These are phyloP conservation scores for Cladorrhinum sp. DNA, from an alignment of 2,329 filamentous ascomycete species.

Conservation along the genomic window DNA sequence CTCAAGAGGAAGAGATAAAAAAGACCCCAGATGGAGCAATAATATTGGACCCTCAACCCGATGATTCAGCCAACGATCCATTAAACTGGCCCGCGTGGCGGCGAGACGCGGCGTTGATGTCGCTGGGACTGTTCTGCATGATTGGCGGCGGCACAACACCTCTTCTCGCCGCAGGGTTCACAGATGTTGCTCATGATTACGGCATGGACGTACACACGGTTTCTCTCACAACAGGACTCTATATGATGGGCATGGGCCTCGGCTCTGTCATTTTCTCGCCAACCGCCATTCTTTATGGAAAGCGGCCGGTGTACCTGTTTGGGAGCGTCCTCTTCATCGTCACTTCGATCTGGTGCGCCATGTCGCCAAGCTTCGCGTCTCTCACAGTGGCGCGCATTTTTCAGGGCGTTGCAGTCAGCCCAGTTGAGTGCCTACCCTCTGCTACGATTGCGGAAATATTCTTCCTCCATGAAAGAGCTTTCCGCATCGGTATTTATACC, in stretches of 20 bases:
- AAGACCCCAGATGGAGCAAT: constrained; percentile 77
- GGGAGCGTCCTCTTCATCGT: constrained; percentile 74
- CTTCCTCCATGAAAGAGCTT: constrained; percentile 91
- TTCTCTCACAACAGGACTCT: constrained; percentile 83
- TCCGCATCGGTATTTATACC: constrained; percentile 90
- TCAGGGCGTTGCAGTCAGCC: constrained; percentile 82
- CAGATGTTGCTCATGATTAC: constrained; percentile 67
- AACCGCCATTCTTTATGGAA: constrained; percentile 87
- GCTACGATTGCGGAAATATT: constrained; percentile 96
- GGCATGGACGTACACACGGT: constrained; percentile 68
- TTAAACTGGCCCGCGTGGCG: constrained; percentile 87
- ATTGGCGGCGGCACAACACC: constrained; percentile 91
- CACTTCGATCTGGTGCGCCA: constrained; percentile 78
- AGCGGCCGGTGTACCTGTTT: constrained; percentile 82
- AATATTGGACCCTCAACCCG: constrained; percentile 86
- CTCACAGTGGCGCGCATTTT: constrained; percentile 80
- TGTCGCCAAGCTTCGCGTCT: constrained; percentile 77
- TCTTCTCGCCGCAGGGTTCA: constrained; percentile 84
- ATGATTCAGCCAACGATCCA: constrained; percentile 86
- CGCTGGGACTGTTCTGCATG: constrained; percentile 88
- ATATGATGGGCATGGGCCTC: constrained; percentile 88
- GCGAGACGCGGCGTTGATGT: constrained; percentile 74
- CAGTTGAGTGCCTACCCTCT: constrained; percentile 87
- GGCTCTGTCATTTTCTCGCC: constrained; percentile 83
- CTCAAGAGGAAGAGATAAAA: constrained; percentile 55